Conservation (phyloP, 2,329 filamentous ascomycete species). For the Penicillium polonicum region DNA sequence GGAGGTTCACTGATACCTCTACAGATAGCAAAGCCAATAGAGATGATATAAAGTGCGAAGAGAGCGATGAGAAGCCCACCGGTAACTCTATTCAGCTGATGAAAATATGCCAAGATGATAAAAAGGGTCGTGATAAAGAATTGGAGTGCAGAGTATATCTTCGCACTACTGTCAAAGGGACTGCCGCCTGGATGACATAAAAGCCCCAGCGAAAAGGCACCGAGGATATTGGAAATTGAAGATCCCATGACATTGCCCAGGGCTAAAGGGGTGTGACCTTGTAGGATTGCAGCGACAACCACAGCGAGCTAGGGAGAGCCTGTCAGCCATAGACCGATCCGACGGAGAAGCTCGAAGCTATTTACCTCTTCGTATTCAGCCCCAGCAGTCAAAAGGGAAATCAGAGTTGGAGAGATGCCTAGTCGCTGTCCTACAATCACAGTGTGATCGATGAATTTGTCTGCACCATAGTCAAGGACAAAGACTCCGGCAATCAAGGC, state of each 20-base stretch:
- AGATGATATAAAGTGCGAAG: slow-evolving; percentile 48
- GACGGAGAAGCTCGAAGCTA: not conserved
- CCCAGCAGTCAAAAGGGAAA: slow-evolving; percentile 54
- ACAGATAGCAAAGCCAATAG: slow-evolving; percentile 48
- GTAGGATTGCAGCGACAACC: slow-evolving; percentile 49
- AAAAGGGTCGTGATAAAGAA: slow-evolving; percentile 44
- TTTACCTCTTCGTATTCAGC: slow-evolving; percentile 57
- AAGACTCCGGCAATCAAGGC: slow-evolving; percentile 47
- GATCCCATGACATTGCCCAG: slow-evolving; percentile 58
- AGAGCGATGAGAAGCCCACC: slow-evolving; percentile 43
- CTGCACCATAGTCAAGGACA: slow-evolving; percentile 53
- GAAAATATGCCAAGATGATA: slow-evolving; percentile 39
- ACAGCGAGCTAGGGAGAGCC: slow-evolving; percentile 45
- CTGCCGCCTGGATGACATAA: slow-evolving; percentile 41
- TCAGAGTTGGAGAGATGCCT: slow-evolving; percentile 48
- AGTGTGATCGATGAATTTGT: slow-evolving; percentile 55
- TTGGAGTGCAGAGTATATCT: slow-evolving; percentile 48
- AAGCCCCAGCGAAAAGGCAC: slow-evolving; percentile 55
- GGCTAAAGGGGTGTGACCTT: slow-evolving; percentile 49
- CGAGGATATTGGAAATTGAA: slow-evolving; percentile 56
- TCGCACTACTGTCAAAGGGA: slow-evolving; percentile 50
- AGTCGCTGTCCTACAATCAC: slow-evolving; percentile 48
- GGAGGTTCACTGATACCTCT: slow-evolving; percentile 44
- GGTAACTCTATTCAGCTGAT: slow-evolving; percentile 34
- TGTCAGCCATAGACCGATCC: not conserved